Evolutionary conservation across 2,329 filamentous ascomycete species (phyloP).

Genomic region (Emmonsiellopsis sp.): DNA sequence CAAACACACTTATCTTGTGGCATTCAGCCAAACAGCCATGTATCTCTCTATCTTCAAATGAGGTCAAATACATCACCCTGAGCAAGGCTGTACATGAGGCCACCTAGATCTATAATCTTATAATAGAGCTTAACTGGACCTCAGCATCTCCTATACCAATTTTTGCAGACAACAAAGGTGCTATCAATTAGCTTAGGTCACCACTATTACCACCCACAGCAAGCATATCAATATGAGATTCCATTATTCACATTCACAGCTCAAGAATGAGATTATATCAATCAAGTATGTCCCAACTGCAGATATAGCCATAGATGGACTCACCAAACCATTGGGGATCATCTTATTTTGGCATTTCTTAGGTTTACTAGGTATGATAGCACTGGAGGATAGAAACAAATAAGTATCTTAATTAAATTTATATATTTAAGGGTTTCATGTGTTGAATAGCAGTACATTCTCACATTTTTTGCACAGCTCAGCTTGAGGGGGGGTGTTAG

Average conservation of each 20-base stretch:
- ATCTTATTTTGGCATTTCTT: too few species aligned
- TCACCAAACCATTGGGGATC: too few species aligned
- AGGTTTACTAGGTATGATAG: too few species aligned
- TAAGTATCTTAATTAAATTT: too few species aligned
- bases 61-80: not conserved
- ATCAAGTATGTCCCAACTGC: too few species aligned
- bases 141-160: not conserved
- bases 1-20: not conserved
- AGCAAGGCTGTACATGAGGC: not conserved
- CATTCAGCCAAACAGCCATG: not conserved
- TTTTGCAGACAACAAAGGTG: conserved; percentile 7
- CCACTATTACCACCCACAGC: not conserved
- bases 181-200: conserved; percentile 6
- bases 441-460: too few species aligned
- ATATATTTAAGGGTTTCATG: too few species aligned
- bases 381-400: too few species aligned
- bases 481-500: too few species aligned
- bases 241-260: conserved; percentile 7
- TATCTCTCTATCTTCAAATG: not conserved
- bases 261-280: conserved; percentile 2
- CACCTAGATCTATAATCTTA: not conserved
- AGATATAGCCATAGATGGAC: too few species aligned
- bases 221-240: conserved; percentile 11
- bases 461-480: too few species aligned
- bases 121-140: too few species aligned